Base-by-base conservation (phyloP, 768 basidiomycete species). In the Russula lepida region DNA sequence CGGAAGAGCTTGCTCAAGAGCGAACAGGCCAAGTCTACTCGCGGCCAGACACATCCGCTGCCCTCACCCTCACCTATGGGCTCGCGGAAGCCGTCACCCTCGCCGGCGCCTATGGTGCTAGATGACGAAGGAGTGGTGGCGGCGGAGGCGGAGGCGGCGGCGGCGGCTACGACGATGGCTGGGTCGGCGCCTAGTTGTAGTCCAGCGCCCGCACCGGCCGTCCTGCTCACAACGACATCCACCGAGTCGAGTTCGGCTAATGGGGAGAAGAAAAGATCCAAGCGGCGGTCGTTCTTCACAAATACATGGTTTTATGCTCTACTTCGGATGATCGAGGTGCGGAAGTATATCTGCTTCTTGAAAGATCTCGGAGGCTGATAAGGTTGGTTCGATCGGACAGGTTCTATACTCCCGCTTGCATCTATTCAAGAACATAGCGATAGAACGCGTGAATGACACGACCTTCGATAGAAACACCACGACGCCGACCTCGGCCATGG, bases 221-320 rank as follows among this genome's bases (percentile, higher is more conserved):
- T 39, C 0, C 12, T 13, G 5, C 13, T 37, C 21, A 13, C 28
- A 4, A 13, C n/a, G 3, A 17, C 27, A 27, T 17, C 23, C 8
- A 13, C 41, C 6, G 46, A 62, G 3, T 7, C 44, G 13, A 48
- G 23, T 37, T 27, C 35, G 17, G 23, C 46, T 2, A 23, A 12
- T 27, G 28, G 43, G 2, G 71, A 71, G n/a, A 71, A 72, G 54
- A 69, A 72, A 21, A 62, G 65, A 0, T 71, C 73, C 0, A 71
- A 82, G 59, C 78, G 80, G 53, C 79, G 81, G 58, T 75, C 84
- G 37, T 93, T 98, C 74, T 98, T 92, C 74, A 84, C 86, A 61
- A 98, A 97, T 73, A 92, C 90, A 21, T 79, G 84, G 25, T 92
- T 92, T 69, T 99, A 98, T 75, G 82, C 83, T 11, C 74, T 98